These are phyloP conservation scores for Botrytis medusae DNA, from an alignment of 2,329 filamentous ascomycete species.

Conservation along the genomic window DNA sequence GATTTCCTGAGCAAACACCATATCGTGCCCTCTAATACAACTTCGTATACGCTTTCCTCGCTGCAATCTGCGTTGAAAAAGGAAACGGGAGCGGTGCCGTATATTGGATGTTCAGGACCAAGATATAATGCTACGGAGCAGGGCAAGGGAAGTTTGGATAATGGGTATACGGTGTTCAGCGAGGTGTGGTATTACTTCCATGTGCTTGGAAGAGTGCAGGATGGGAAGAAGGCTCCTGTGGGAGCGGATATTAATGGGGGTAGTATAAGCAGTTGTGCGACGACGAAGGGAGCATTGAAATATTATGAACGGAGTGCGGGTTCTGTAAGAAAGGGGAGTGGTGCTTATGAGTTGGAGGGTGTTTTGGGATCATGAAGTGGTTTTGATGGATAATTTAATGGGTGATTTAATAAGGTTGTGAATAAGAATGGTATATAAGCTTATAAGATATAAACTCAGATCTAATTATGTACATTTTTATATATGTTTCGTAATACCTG, in stretches of 20 bases:
- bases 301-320: constrained; percentile 52
- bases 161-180: constrained; percentile 55
- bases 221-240: constrained; percentile 37
- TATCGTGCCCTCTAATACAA: constrained; percentile 59
- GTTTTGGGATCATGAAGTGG: background rate
- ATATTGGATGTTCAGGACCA: constrained; percentile 61
- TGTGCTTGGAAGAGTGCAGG: constrained; percentile 57
- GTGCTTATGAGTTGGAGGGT: background rate
- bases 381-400: background rate
- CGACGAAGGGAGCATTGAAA: constrained; percentile 50
- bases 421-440: background rate
- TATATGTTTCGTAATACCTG: constrained; percentile 39
- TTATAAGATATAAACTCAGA: background rate
- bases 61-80: constrained; percentile 52
- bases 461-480: background rate
- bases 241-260: constrained; percentile 48
- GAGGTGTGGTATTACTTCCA: constrained; percentile 70
- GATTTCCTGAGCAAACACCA: constrained; percentile 55
- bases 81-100: constrained; percentile 56
- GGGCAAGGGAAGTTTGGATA: constrained; percentile 55
- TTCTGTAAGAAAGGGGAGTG: constrained; percentile 11
- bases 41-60: constrained; percentile 53
- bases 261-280: constrained; percentile 55
- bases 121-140: constrained; percentile 59
- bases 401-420: background rate